Base-by-base conservation (phyloP, 2,329 filamentous ascomycete species). In the Diaporthe eres region DNA sequence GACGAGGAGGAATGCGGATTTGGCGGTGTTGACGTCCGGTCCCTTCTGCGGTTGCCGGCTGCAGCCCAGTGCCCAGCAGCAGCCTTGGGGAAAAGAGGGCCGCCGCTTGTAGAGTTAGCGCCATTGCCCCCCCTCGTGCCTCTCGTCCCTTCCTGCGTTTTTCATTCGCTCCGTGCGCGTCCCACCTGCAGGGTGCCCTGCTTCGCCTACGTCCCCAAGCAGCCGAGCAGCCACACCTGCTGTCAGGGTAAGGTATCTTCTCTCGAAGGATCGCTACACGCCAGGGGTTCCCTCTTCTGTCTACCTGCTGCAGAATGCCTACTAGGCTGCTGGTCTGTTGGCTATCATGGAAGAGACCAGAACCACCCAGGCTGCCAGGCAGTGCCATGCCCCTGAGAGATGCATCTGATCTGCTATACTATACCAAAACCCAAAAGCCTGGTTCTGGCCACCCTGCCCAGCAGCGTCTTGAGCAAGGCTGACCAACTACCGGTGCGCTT, bases 61-160 rank as follows among this genome's bases (percentile, higher is more conserved):
- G 71, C 71, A 65, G 71, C 71, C 71, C 60, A 63, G 60, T 44
- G 31, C 19, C 57, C n/a, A 13, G 34, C n/a, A 13, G 34, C 37
- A 65, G 60, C 60, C 60, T 65, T 73, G 61, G 71, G 47, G 37
- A 63, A 63, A 63, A 72, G 53, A 65, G 71, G 71, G 58, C 34
- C 71, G 71, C 58, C 71, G 71, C 58, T 73, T 68, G 51, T 31
- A 44, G 49, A 53, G 37, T 73, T 73, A 73, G 71, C 71, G 71
- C 71, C 49, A n/a, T 55, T 70, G 49, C 49, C 65, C 57, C 57
- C 57, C 25, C 65, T 51, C 47, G 61, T 17, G 31, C 60, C 42
- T 51, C 34, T 68, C 8, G 3, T 10, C 17, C 31, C 31, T 58
- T 55, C 25, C 39, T 39, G 9, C n/a, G 49, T 37, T 47, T 65